Percentiles rank a stretch among this genome's conserved stretches.
Evolutionary conservation across 768 basidiomycete species (phyloP).

Genomic region (Russula brevipes): DNA sequence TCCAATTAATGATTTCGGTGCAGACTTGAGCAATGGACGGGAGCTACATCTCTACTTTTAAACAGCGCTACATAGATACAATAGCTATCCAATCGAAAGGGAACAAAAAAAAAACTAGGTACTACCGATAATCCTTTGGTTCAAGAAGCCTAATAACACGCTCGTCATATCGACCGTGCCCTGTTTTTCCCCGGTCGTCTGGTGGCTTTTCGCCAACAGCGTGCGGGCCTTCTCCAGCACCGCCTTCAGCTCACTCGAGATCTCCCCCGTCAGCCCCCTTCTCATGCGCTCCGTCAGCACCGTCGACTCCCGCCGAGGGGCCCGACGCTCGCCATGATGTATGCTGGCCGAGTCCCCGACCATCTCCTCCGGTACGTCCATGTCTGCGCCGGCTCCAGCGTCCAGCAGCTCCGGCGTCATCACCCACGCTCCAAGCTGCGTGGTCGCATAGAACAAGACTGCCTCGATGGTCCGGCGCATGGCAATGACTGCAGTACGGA

Average conservation of each 20-base stretch:
- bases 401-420: slow-evolving; percentile 56
- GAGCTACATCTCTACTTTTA: too few relatives aligned
- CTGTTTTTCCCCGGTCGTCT: slow-evolving; percentile 39
- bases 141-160: slow-evolving; percentile 59
- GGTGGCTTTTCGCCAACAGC: slow-evolving; percentile 55
- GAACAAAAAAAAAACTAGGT: background rate
- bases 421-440: slow-evolving; percentile 76
- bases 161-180: slow-evolving; percentile 49
- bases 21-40: too few relatives aligned
- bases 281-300: slow-evolving; percentile 61
- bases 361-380: slow-evolving; percentile 41
- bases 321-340: slow-evolving; percentile 38
- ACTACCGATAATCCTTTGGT: slow-evolving; percentile 47
- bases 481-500: slow-evolving; percentile 52
- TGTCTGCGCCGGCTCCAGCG: slow-evolving; percentile 28
- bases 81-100: background rate
- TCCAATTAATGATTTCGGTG: too few relatives aligned
- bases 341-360: slow-evolving; percentile 14
- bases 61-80: slow-evolving; percentile 3
- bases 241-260: slow-evolving; percentile 65
- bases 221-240: slow-evolving; percentile 62
- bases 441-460: slow-evolving; percentile 62
- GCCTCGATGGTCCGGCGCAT: slow-evolving; percentile 62
- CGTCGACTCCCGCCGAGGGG: slow-evolving; percentile 38
- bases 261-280: slow-evolving; percentile 75